Base-by-base conservation (phyloP, 1,139 yeast genomes). In the Oligophagozyma castellii region DNA sequence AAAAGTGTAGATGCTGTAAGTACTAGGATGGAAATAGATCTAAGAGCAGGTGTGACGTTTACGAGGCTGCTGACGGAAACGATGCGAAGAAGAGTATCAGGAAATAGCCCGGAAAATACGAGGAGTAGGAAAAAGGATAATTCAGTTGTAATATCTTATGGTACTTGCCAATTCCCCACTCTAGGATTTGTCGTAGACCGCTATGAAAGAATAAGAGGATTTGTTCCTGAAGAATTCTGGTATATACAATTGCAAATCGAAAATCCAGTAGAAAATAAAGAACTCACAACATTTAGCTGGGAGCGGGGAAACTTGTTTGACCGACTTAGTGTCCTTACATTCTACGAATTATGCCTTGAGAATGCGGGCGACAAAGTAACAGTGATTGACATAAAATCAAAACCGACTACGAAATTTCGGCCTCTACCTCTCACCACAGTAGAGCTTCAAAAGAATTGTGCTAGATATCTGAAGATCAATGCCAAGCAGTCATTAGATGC, bases 161-260 rank as follows among this genome's bases (percentile, higher is more conserved):
- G 98, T 1, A 73, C 95, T 1, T 92, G 99, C 50, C 99, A 92
- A 50, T 89, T 89, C 43, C 99, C 99, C 2, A 89, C 98, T 0
- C 59, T 92, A 30, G 96, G 98, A 2, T 92, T 92, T 55, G 86
- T 92, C 1, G 96, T 89, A n/a, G 98, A 92, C 48, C 59, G 98
- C 35, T 84, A 75, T 50, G 73, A 73, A 36, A 61, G 95, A 32
- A 81, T 79, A 15, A 66, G 71, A 46, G 60, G 62, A 36, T 89
- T 89, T 50, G 58, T 65, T 4, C 67, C 81, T 0, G 96, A 92
- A 48, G 67, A 66, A 13, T 86, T 81, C 48, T 92, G 96, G 96
- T 63, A 56, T 40, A 58, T 92, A 3, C 64, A 65, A 16, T 52
- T 80, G 2, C 65, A 65, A 10, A 58, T 71, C 3, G 56, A 58